Base-by-base conservation (phyloP, 2,329 filamentous ascomycete genomes). In the Microascus cirrosus region DNA sequence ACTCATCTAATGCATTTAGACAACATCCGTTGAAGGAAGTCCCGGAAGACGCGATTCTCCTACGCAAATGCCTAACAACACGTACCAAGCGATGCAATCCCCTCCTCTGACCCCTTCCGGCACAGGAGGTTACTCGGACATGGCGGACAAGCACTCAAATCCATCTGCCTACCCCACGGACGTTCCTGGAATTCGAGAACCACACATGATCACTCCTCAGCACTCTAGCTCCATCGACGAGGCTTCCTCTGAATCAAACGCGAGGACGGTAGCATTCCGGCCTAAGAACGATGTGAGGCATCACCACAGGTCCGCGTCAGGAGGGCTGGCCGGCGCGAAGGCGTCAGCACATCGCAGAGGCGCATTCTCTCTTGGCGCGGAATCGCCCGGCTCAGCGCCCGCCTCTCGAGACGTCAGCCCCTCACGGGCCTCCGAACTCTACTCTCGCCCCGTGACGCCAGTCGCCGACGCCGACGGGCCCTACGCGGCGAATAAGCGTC, bases 51-150 rank as follows among this genome's bases (percentile, higher is more conserved):
- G 55, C 39, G 13, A 45, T 20, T 32, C 55, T 22, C 34, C 28
- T 32, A 32, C 55, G 36, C 50, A 50, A 20, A 51, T 56, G 55
- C 34, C 50, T 22, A 22, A 28, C 55, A 24, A 34, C 25, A n/a
- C 25, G 12, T 34, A 53, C 15, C 55, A 36, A 24, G 55, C 55
- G 25, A 55, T 56, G 34, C 32, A 55, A 15, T 95, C 92, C 12
- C 93, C 93, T 63, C 91, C 91, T 50, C 79, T 97, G 56, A 96
- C 92, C 13, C 93, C 93, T 20, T 85, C 90, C 58, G 91, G 85
- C 56, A 93, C 90, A 51, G 48, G 45, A 15, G 55, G 55, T 42
- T 74, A 74, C 22, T 72, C 71, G 39, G 52, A 57, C 32, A 53
- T 48, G 35, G 34, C 24, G 24, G 56, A 58, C n/a, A 53, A 54